Evolutionary conservation across 164 flowering plant species (phyloP).

Genomic region (Chloranthus sessilifolius): DNA sequence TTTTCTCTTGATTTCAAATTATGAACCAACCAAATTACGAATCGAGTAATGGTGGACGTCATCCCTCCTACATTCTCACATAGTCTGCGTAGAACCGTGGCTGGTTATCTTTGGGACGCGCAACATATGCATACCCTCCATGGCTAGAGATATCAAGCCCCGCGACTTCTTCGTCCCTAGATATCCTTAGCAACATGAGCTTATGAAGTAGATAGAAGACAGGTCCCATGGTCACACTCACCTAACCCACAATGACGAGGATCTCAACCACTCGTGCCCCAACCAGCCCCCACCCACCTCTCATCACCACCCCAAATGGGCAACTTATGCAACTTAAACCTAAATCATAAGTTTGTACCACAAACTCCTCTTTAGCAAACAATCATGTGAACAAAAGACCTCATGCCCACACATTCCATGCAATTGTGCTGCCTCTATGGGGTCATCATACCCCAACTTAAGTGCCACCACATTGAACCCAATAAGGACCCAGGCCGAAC

Average conservation of each 20-base stretch:
- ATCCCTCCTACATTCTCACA: constrained; percentile 16
- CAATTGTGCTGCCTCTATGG: constrained; percentile 64
- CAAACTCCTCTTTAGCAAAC: constrained; percentile 53
- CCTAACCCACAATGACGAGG: constrained; percentile 55
- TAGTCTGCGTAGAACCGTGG: constrained; percentile 54
- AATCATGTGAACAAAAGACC: constrained; percentile 65
- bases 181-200: constrained; percentile 44
- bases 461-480: constrained; percentile 49
- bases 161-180: constrained; percentile 51
- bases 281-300: constrained; percentile 67
- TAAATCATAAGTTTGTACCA: constrained; percentile 40
- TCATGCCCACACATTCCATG: constrained; percentile 86
- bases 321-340: constrained; percentile 25
- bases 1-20: no score
- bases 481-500: constrained; percentile 59
- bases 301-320: constrained; percentile 60
- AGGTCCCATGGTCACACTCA: constrained; percentile 70
- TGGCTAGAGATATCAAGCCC: constrained; percentile 77
- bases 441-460: constrained; percentile 51
- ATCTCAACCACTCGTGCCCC: constrained; percentile 56
- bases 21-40: neutral
- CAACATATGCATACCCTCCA: constrained; percentile 58
- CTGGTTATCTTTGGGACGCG: constrained; percentile 29
- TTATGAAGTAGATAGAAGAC: constrained; percentile 48
- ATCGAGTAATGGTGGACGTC: neutral